Percentiles rank a stretch among this genome's conserved stretches.
These are phyloP conservation scores for Albophoma yamanashiensis DNA, from an alignment of 2,329 filamentous ascomycete genomes.

Conservation along the genomic window DNA sequence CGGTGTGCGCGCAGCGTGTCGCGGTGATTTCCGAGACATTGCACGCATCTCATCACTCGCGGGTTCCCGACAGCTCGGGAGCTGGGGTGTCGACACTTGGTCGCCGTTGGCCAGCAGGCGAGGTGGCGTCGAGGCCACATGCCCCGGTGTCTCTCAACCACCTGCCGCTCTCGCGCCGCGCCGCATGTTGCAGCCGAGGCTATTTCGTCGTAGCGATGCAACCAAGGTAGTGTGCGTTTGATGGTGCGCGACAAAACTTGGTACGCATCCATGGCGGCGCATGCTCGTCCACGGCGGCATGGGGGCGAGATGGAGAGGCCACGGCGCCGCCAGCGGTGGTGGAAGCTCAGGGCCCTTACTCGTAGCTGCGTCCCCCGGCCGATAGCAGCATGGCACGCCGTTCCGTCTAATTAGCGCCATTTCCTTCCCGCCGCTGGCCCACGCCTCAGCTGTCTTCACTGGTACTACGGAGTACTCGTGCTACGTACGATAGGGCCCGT, in stretches of 20 bases:
- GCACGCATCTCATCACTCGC: no score
- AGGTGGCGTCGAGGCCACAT: neutral
- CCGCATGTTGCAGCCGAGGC: neutral
- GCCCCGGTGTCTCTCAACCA: neutral
- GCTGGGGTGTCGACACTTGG: neutral
- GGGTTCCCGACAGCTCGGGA: neutral
- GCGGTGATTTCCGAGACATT: no score
- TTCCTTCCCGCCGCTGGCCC: neutral
- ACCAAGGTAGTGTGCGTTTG: no score
- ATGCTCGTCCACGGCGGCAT: neutral
- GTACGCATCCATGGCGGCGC: neutral
- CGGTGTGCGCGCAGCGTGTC: no score
- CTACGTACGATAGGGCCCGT: neutral
- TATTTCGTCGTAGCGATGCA: neutral
- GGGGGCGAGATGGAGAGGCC: no score
- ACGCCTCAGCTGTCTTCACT: neutral
- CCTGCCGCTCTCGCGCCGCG: neutral
- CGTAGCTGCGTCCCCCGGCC: neutral
- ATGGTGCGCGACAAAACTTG: neutral
- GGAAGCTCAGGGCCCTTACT: no score
- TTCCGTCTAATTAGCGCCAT: neutral
- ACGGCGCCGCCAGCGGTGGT: neutral
- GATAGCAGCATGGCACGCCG: neutral
- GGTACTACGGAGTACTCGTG: no score
- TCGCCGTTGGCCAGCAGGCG: neutral